Base-by-base conservation (phyloP, 352 stramenopile species). In the Phytophthora tentaculata region DNA sequence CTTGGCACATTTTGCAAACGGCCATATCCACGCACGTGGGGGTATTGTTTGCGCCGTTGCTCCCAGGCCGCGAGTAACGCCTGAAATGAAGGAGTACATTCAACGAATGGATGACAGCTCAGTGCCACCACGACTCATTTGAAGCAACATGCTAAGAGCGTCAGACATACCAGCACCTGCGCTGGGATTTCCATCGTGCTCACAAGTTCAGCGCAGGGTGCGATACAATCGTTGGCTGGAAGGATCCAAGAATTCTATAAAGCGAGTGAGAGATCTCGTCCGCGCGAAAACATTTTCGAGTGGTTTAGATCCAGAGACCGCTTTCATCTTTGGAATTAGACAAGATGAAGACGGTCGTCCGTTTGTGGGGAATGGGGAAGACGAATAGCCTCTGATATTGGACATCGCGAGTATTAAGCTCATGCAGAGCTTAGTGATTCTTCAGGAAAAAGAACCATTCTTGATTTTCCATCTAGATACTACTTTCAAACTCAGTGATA, bases 401-500 rank as follows among this genome's bases (percentile, higher is more conserved):
- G 35, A 9, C 14, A 43, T 43, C 12, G 7, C 14, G 5, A 43
- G 35, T n/a, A 4, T 43, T 6, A 43, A n/a, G 14, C 12, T n/a
- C 12, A 43, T 43, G 35, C 35, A 43, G 14, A 43, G 12, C 35
- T 14, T 43, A 43, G 7, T 43, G 35, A 4, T 19, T 43, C 35
- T 43, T n/a, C 35, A 43, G 35, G 35, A 43, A 43, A 43, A 43
- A 9, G 2, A 43, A 9, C 14, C 35, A n/a, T 43, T 43, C 14
- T n/a, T 43, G 35, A 19, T 43, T 54, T 65, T 53, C 20, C 37
- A 47, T 12, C 7, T 52, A 2, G 58, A 58, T 14, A 19, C 48
- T 10, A 65, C 48, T 12, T 65, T 54, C 8, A 65, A 65, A 14
- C 48, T 65, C 5, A 58, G 58, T 14, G 58, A 65, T 19, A 23